These are phyloP conservation scores for Aspergillus incahuasiensis DNA, from an alignment of 495 filamentous ascomycete species.

Conservation along the genomic window DNA sequence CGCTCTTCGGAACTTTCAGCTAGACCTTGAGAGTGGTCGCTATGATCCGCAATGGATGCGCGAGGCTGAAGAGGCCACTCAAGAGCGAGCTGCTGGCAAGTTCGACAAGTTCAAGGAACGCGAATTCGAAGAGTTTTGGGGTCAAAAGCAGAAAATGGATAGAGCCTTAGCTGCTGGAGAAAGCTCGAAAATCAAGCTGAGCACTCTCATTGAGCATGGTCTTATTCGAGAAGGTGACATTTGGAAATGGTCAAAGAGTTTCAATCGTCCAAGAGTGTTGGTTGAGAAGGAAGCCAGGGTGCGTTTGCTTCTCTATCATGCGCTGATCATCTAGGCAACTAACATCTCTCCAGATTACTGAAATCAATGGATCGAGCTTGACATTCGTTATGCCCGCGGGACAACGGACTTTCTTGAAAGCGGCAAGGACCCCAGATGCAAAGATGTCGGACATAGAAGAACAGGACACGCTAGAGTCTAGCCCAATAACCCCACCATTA, in stretches of 20 bases:
- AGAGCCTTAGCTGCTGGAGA: slow-evolving; percentile 41
- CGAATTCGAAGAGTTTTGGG: slow-evolving; percentile 68
- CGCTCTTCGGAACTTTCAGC: slow-evolving; percentile 49
- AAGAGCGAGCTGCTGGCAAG: slow-evolving; percentile 57
- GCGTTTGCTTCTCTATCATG: slow-evolving; percentile 7
- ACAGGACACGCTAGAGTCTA: not conserved
- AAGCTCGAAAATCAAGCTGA: slow-evolving; percentile 45
- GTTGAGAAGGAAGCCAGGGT: slow-evolving; percentile 50
- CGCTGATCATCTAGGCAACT: not conserved
- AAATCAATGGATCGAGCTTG: slow-evolving; percentile 29
- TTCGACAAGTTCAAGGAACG: slow-evolving; percentile 65
- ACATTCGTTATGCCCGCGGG: slow-evolving; percentile 44
- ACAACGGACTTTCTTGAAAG: slow-evolving; percentile 35
- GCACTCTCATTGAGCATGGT: slow-evolving; percentile 40
- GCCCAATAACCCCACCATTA: not conserved
- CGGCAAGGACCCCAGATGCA: not conserved
- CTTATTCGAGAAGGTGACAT: slow-evolving; percentile 49
- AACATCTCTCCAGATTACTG: slow-evolving; percentile 31
- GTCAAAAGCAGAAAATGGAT: slow-evolving; percentile 51
- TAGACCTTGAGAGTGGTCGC: slow-evolving; percentile 56
- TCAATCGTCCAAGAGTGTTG: slow-evolving; percentile 27
- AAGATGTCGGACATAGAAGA: not conserved
- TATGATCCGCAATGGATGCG: slow-evolving; percentile 63
- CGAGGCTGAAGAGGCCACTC: slow-evolving; percentile 58
- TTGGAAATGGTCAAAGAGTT: slow-evolving; percentile 39